Evolutionary conservation across 495 filamentous ascomycete species (phyloP), one percentile per base, ranked within the genome.

Genomic region (Neurospora sp.): DNA sequence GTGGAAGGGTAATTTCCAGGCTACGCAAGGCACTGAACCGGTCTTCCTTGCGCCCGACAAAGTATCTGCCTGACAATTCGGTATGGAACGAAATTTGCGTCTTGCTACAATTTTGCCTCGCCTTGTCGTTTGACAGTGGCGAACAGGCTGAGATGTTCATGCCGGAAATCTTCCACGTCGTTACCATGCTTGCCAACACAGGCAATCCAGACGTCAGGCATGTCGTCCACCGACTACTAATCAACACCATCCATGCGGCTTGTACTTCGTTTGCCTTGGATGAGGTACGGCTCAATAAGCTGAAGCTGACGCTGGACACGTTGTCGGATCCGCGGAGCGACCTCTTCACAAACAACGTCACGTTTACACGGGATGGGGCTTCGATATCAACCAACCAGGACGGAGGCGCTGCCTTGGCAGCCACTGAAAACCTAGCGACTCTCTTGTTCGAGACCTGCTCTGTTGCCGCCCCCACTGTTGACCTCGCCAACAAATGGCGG

Each of bases 401-500:
- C n/a, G 77, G 78, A 0, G 82, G 83, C 2, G 81, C 83, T 39
- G 79, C 84, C 31, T 82, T 89, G 71, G 78, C 81, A 1, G 83
- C 86, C 18, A 89, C 85, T 44, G 87, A 89, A 75, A 83, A 83
- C 74, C 77, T 88, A 40, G 84, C 89, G 0, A 83, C 83, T 38
- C 74, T 90, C 5, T 76, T 91, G 53, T 86, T 89, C 44, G 88
- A 90, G 73, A 85, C 89, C n/a, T 90, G 87, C 72, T 82, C 82
- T 4, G 81, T 89, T 20, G 89, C 88, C 5, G 89, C 89, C 40
- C 87, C 88, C 5, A 88, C 89, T 4, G 82, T 88, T 18, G 88
- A 90, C 74, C 81, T 89, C 77, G 87, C 89, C 35, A 91, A 91
- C 75, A 85, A 87, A 40, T 91, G 89, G 89, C 86, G 89, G n/a